Percentiles rank a stretch among this genome's conserved stretches.
Evolutionary conservation across 768 basidiomycete species (phyloP).

Genomic region (Amanita pallidorosea): DNA sequence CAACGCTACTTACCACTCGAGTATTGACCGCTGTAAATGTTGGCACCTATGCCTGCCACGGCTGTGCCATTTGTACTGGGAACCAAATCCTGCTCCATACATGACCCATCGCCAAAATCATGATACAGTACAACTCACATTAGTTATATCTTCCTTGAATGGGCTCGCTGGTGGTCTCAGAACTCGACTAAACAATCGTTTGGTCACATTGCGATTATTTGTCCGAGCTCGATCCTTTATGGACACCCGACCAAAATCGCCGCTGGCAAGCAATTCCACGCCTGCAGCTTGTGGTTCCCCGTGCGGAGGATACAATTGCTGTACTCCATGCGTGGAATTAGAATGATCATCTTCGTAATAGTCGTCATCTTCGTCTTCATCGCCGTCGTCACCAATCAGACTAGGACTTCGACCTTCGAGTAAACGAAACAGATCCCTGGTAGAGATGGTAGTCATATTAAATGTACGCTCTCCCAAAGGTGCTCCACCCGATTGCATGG

Average conservation of each 20-base stretch:
- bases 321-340: constrained; percentile 22
- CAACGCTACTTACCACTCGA: constrained; percentile 42
- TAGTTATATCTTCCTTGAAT: constrained; percentile 42
- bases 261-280: constrained; percentile 53
- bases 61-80: constrained; percentile 77
- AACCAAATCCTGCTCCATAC: constrained; percentile 42
- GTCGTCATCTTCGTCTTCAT: constrained; percentile 15
- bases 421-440: constrained; percentile 20
- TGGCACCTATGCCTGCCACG: constrained; percentile 60
- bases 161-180: constrained; percentile 19
- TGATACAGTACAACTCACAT: constrained; percentile 29
- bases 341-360: constrained; percentile 30
- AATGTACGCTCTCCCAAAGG: constrained; percentile 9
- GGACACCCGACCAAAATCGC: constrained; percentile 68
- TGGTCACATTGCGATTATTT: constrained; percentile 37
- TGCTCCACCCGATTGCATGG: constrained; percentile 18
- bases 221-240: constrained; percentile 34
- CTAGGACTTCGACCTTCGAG: constrained; percentile 7
- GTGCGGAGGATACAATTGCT: constrained; percentile 18
- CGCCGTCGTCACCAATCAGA: neutral
- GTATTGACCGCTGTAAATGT: constrained; percentile 81
- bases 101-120: constrained; percentile 2
- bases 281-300: constrained; percentile 55
- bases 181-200: constrained; percentile 32
- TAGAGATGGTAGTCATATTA: constrained; percentile 18